Percentiles rank a stretch among this genome's conserved stretches.
phyloP scores from a whole-genome alignment of 2,329 filamentous ascomycete species.

The Canariomyces notabilis region DNA sequence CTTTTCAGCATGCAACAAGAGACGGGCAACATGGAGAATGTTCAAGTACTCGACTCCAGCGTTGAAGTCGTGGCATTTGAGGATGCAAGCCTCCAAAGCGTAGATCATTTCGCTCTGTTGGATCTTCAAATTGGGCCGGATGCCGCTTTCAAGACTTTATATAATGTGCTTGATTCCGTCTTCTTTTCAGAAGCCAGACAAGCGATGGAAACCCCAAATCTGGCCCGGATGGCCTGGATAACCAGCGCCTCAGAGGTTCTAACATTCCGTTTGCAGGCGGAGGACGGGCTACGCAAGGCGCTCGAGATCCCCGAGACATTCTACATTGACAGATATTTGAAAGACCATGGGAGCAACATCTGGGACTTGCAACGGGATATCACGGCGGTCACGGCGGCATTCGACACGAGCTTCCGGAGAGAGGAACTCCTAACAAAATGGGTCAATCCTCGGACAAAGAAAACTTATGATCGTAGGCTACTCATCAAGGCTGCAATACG shows the following conservation, averaged over 20 bases:
- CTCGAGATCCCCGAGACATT: conserved; percentile 25
- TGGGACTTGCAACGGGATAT: conserved; percentile 16
- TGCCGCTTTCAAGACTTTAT: conserved; percentile 12
- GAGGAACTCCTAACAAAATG: conserved; percentile 13
- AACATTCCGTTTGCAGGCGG: conserved; percentile 17
- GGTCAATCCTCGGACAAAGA: conserved; percentile 14
- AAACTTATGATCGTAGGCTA: conserved; percentile 12
- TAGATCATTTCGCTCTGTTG: conserved; percentile 16
- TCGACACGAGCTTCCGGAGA: conserved; percentile 8
- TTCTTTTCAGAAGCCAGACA: conserved; percentile 20
- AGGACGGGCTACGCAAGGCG: conserved; percentile 10
- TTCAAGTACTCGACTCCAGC: conserved; percentile 8
- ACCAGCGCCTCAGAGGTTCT: conserved; percentile 18
- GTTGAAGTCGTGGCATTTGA: conserved; percentile 13
- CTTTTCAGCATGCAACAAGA: conserved; percentile 28
- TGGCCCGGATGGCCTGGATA: conserved; percentile 18
- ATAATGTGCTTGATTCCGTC: conserved; percentile 19
- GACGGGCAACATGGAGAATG: neutral
- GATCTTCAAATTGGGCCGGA: conserved; percentile 16
- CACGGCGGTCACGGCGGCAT: conserved; percentile 1
- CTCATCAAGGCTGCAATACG: conserved; percentile 13
- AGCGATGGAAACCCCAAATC: conserved; percentile 10
- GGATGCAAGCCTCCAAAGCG: neutral
- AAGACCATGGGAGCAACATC: conserved; percentile 8
- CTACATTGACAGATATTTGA: conserved; percentile 25